Conservation (phyloP, 2,329 filamentous ascomycete species). For the Sclerotinia minor region DNA sequence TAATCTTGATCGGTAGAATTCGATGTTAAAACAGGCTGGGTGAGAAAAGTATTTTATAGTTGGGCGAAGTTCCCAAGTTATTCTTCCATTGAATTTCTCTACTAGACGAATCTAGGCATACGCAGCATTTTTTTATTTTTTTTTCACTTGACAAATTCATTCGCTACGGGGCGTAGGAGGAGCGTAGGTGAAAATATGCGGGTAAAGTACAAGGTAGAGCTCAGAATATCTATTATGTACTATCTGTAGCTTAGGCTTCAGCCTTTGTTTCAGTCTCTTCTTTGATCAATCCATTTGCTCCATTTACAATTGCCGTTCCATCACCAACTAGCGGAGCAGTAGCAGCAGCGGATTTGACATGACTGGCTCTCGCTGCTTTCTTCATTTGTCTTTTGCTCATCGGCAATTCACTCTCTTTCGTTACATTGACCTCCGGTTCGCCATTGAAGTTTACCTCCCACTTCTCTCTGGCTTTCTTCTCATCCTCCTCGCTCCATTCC, state of each 20-base stretch:
- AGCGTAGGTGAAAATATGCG: too few relatives aligned
- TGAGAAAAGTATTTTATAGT: neutral
- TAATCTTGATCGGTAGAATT: neutral
- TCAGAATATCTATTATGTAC: neutral
- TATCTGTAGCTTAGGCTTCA: neutral
- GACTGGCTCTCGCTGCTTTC: conserved; percentile 31
- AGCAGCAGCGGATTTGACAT: neutral
- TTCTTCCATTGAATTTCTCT: too few relatives aligned
- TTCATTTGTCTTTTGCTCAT: conserved; percentile 37
- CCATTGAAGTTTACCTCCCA: conserved; percentile 47
- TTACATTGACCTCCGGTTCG: conserved; percentile 29
- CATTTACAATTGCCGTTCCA: neutral
- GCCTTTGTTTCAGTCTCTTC: neutral
- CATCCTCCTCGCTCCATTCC: conserved; percentile 82
- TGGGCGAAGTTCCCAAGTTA: accelerated
- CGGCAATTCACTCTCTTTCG: conserved; percentile 19
- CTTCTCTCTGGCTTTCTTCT: conserved; percentile 62
- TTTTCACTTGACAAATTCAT: neutral
- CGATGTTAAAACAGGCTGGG: neutral
- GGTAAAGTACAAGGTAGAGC: too few relatives aligned
- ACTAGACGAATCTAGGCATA: neutral
- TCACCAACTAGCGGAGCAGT: neutral
- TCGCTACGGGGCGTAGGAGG: too few relatives aligned
- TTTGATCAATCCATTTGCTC: too few relatives aligned
- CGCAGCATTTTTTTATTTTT: too few relatives aligned